These are phyloP conservation scores for Porcisia hertigi DNA, from an alignment of 208 protist species.

Conservation along the genomic window DNA sequence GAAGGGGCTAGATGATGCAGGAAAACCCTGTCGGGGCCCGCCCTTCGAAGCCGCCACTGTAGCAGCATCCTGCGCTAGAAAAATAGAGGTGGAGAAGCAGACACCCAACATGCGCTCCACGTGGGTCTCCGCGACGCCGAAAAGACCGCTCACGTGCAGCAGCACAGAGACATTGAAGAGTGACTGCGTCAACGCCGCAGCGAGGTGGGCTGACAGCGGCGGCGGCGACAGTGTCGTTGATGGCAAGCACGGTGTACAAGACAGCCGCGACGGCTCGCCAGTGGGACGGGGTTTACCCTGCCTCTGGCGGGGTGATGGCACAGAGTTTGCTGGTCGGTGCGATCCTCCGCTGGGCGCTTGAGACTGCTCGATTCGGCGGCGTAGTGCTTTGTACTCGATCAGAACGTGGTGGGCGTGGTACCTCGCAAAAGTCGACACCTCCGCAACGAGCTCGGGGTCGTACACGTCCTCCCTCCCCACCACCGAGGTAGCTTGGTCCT, in stretches of 20 bases:
- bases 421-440: slow-evolving; percentile 42
- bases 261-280: too few species aligned
- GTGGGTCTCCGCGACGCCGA: slow-evolving; percentile 62
- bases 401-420: slow-evolving; percentile 82
- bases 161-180: slow-evolving; percentile 59
- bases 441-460: slow-evolving; percentile 2
- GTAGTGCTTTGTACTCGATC: slow-evolving; percentile 37
- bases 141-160: slow-evolving; percentile 67
- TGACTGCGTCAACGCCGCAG: slow-evolving; percentile 25
- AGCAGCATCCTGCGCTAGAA: slow-evolving; percentile 51
- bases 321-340: background rate
- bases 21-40: background rate
- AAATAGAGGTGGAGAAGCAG: slow-evolving; percentile 60
- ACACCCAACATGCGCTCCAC: slow-evolving; percentile 62
- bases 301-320: background rate
- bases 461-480: background rate
- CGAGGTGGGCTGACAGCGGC: background rate
- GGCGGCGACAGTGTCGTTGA: background rate
- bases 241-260: background rate
- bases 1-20: background rate
- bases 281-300: background rate
- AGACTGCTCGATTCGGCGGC: slow-evolving; percentile 5
- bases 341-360: background rate
- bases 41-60: slow-evolving; percentile 4
- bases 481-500: background rate